Evolutionary conservation across 192 early-diverging fungal species (phyloP).

Genomic region (Rhizophagus prolifer): DNA sequence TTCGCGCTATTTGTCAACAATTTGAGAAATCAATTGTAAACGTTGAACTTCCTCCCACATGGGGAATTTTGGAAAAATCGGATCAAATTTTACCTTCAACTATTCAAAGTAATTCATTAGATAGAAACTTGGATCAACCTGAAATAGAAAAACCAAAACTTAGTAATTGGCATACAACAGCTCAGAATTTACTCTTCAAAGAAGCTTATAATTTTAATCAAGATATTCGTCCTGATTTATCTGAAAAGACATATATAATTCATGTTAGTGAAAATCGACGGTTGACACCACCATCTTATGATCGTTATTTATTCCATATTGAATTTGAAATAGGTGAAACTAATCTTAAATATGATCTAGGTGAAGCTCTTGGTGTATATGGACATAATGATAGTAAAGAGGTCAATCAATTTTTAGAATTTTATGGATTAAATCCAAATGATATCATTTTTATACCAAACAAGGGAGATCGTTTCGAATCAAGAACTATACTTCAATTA

Average conservation of each 20-base stretch:
- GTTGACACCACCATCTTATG: constrained; percentile 86
- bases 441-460: constrained; percentile 58
- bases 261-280: constrained; percentile 73
- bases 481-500: constrained; percentile 74
- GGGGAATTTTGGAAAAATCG: constrained; percentile 45
- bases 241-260: constrained; percentile 61
- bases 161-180: constrained; percentile 55
- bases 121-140: constrained; percentile 33
- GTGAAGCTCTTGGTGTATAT: constrained; percentile 92
- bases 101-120: constrained; percentile 30
- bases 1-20: constrained; percentile 23
- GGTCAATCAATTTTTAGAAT: constrained; percentile 70
- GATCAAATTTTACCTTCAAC: constrained; percentile 36
- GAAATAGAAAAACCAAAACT: constrained; percentile 26
- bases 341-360: constrained; percentile 85
- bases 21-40: constrained; percentile 32
- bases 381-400: constrained; percentile 79
- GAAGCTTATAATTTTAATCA: constrained; percentile 59
- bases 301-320: constrained; percentile 96
- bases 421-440: constrained; percentile 69
- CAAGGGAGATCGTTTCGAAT: constrained; percentile 59
- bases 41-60: constrained; percentile 45
- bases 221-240: constrained; percentile 59
- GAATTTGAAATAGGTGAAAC: constrained; percentile 86
- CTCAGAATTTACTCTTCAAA: constrained; percentile 68